Evolutionary conservation across 1,284 basidiomycete species (phyloP), one percentile per base, ranked within the genome.

Genomic region (Hymenochaete sp.): DNA sequence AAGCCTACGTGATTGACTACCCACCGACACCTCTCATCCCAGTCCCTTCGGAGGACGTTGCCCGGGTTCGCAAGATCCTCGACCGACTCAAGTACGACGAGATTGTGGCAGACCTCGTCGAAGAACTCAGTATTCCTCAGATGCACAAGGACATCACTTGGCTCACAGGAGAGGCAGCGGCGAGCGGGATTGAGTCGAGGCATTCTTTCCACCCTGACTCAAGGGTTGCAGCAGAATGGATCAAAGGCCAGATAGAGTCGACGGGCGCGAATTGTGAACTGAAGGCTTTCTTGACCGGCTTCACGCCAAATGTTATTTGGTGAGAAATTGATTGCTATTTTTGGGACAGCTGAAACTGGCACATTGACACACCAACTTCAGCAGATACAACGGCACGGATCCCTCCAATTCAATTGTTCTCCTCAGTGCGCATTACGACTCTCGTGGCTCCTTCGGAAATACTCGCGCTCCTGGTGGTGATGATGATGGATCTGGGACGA

Each of bases 301-400:
- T 89, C 57, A 71, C 85, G 5, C 89, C 90, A 8, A 89, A 92
- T 57, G 78, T 93, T 33, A 70, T 93, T 49, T 93, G 90, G 82
- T 82, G 55, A 28, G 66, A 53, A 14, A 36, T 44, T 29, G 29
- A 7, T 38, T 41, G 37, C 26, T 36, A 14, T 22, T 4, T n/a
- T n/a, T n/a, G n/a, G n/a, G n/a, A n/a, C n/a, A n/a, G n/a, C n/a
- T n/a, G n/a, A 18, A 31, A n/a, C 27, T n/a, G 1, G 18, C 5
- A n/a, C 29, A 39, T 22, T 50, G 28, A 27, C 18, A 25, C 39
- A 3, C 52, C 36, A 32, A 8, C 19, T 39, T 10, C 49, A 84
- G 82, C 56, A 69, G 69, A 36, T 86, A 82, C 55, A 35, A 65
- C 4, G 62, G 76, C 1, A 62, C 66, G 13, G 65, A 64, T 28